Evolutionary conservation across 2,329 filamentous ascomycete genomes (phyloP), one percentile per base, ranked within the genome.

Genomic region (Hymenoscyphus occultus): DNA sequence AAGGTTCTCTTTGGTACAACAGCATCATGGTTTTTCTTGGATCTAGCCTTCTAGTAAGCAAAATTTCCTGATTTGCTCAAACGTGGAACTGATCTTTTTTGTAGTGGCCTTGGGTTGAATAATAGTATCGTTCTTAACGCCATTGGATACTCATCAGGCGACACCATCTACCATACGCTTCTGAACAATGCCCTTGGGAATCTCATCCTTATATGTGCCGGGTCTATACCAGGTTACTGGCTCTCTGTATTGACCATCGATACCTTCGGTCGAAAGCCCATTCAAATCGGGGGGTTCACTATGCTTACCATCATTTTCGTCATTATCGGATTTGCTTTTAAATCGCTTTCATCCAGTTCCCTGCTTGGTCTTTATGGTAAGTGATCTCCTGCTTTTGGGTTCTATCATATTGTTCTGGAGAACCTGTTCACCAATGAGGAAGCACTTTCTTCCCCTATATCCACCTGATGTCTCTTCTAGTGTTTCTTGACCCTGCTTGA

Each of bases 181-280:
- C 86, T 86, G 75, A 90, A 91, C 75, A 88, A 87, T 63, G 89
- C 91, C 9, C 83, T 92, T 1, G 91, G 91, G 6, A 91, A 91
- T 75, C 83, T 94, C 64, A 91, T 94, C 67, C 78, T 94, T 39
- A 84, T 90, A 65, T 91, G 89, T 71, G 91, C 91, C 5, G 91
- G 91, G 45, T 87, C 90, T 14, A 85, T 94, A 4, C 91, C 91
- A 0, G 91, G 91, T 13, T 94, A 93, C 78, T 93, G 90, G 90
- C 83, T 89, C 10, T 90, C 90, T 1, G 85, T 93, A 35, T 81
- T 89, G 13, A 86, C 85, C 0, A 86, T 93, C 66, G 91, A 94
- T 76, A 91, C 84, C 1, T 71, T 93, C 16, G 91, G 91, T 10
- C 89, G 91, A 66, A 93, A 92, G 77, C 84, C 90, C 0, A 88